Conservation (phyloP, 2,329 filamentous ascomycete genomes). For the Neopestalotiopsis rosae region DNA sequence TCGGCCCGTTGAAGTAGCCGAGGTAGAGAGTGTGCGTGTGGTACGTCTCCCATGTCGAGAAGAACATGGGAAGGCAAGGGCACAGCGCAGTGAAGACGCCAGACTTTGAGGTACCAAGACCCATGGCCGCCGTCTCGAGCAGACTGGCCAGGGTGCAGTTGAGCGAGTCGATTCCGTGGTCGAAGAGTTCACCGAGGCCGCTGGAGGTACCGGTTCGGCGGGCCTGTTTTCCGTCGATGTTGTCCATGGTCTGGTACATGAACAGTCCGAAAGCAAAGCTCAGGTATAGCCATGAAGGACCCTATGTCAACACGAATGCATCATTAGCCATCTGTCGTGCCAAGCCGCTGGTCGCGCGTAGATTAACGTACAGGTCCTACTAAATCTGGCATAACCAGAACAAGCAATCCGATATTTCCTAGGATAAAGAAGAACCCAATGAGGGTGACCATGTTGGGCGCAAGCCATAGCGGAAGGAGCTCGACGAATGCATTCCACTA, state of each 20-base stretch:
- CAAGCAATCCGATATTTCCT: conserved; percentile 75
- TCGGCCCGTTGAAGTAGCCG: conserved; percentile 95
- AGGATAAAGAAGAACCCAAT: conserved; percentile 95
- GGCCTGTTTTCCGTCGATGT: conserved; percentile 97
- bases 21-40: conserved; percentile 97
- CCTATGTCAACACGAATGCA: conserved; percentile 50
- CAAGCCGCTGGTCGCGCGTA: conserved; percentile 18
- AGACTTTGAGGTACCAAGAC: conserved; percentile 79
- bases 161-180: conserved; percentile 97
- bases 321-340: conserved; percentile 13
- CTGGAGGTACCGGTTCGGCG: conserved; percentile 93
- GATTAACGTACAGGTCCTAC: conserved; percentile 76
- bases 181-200: conserved; percentile 93
- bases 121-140: conserved; percentile 92
- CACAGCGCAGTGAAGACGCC: conserved; percentile 92
- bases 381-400: conserved; percentile 86
- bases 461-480: conserved; percentile 91
- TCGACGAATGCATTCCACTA: conserved; percentile 98
- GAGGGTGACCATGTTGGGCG: conserved; percentile 96
- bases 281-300: conserved; percentile 90
- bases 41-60: conserved; percentile 99
- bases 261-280: conserved; percentile 95
- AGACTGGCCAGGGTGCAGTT: conserved; percentile 95
- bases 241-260: conserved; percentile 99
- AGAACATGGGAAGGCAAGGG: conserved; percentile 97